Base-by-base conservation (phyloP, 257 asterid genomes). In the Galeopsis tetrahit region DNA sequence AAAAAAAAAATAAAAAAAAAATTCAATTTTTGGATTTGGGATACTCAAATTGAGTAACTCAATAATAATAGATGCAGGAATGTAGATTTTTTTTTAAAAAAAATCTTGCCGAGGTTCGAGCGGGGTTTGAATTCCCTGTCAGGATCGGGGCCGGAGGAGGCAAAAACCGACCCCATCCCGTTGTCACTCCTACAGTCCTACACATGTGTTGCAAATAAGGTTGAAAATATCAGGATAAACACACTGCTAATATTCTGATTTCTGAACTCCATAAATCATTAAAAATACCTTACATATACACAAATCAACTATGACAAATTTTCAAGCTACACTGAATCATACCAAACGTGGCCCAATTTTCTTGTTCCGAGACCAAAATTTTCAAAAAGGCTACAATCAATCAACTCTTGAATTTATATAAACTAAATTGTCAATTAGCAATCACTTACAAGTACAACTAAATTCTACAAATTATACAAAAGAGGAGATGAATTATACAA, bases 381-480 rank as follows among this genome's bases (percentile, higher is more conserved):
- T 43, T 49, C 61, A 49, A 32, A 28, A 63, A 32, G 48, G 70
- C 51, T 63, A 63, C 63, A 69, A 60, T 63, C 74, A 64, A 69
- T 70, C 72, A 71, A 67, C 60, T 66, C 51, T 66, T 56, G 75
- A 65, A 56, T 52, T 48, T 61, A 60, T 32, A 75, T 40, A 51
- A 69, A 71, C 71, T 72, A 80, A 65, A 68, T 78, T 60, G 75
- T 53, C 2, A 63, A 69, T 43, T 3, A 57, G 63, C 74, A 72
- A 68, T 63, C 68, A 55, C 42, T 71, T 71, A 72, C 76, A 69
- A 38, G 51, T 62, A 38, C 35, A 63, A 38, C 68, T 63, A 55
- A 55, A 15, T 36, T 69, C 85, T 78, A 82, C 69, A 76, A 72
- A 73, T 82, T 74, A 58, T 71, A 82, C 83, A 75, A 58, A 68